A percentile compares a stretch with the other conserved stretches of the same genome.
Conservation (phyloP, 2,329 filamentous ascomycete species). For the Colletotrichum sp. region DNA sequence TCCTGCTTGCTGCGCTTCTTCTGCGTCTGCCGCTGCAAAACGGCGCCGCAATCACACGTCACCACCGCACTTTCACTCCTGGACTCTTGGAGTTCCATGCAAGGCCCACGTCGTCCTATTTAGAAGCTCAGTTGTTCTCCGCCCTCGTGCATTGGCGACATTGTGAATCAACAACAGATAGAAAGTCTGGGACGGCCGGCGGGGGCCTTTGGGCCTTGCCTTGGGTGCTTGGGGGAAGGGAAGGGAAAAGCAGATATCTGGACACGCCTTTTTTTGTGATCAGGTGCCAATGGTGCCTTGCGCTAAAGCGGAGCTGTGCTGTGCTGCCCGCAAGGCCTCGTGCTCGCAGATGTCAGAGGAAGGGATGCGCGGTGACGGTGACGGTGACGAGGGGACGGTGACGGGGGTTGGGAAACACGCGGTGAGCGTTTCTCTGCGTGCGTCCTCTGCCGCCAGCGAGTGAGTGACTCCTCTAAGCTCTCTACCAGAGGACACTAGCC, state of each 20-base stretch:
- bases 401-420: conserved; percentile 18
- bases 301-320: conserved; percentile 1
- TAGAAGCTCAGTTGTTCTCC: background rate
- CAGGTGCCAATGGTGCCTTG: conserved; percentile 15
- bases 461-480: background rate
- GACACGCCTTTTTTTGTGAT: conserved; percentile 2
- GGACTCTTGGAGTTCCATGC: background rate
- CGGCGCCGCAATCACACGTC: conserved; percentile 1
- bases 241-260: background rate
- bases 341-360: background rate
- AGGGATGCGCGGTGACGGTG: conserved; percentile 16
- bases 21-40: conserved; percentile 1
- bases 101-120: background rate
- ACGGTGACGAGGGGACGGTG: conserved; percentile 20
- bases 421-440: conserved; percentile 14
- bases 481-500: background rate
- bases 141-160: conserved; percentile 12
- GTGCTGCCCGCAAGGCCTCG: background rate
- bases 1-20: background rate
- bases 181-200: background rate
- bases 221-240: background rate
- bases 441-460: background rate
- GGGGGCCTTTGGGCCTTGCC: background rate
- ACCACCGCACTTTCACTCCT: background rate
- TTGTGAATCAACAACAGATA: conserved; percentile 6